Evolutionary conservation across 78 protist genomes (phyloP).

Genomic region (Isochrysis galbana): DNA sequence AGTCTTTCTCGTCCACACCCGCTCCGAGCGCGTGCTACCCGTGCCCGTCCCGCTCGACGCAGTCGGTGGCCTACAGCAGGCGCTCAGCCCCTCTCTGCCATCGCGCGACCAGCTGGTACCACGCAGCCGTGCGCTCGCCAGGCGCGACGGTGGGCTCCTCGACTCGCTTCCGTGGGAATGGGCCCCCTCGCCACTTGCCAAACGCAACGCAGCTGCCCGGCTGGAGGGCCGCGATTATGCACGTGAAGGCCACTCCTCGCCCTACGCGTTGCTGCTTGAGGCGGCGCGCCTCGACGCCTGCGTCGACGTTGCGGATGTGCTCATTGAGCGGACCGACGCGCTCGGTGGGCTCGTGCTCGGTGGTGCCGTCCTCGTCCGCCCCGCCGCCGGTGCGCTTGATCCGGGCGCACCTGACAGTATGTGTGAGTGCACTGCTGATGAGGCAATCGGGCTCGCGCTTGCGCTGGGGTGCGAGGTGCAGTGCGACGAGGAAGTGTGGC

Average conservation of each 20-base stretch:
- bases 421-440: background rate
- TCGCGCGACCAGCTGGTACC: background rate
- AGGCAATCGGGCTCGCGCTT: background rate
- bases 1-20: background rate
- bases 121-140: background rate
- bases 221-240: background rate
- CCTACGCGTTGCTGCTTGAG: background rate
- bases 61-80: background rate
- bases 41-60: background rate
- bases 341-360: background rate
- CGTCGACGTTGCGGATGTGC: background rate
- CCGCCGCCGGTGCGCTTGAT: background rate
- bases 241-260: background rate
- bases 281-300: background rate
- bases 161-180: background rate
- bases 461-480: background rate
- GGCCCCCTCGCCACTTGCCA: background rate
- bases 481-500: background rate
- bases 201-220: background rate
- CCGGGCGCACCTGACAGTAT: background rate
- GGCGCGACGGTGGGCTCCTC: background rate
- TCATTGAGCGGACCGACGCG: background rate
- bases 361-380: background rate
- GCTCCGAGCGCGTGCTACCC: background rate
- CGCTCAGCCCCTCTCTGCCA: background rate